Evolutionary conservation across 106 monocot genomes (phyloP).

Genomic region (Phalaenopsis equestris): DNA sequence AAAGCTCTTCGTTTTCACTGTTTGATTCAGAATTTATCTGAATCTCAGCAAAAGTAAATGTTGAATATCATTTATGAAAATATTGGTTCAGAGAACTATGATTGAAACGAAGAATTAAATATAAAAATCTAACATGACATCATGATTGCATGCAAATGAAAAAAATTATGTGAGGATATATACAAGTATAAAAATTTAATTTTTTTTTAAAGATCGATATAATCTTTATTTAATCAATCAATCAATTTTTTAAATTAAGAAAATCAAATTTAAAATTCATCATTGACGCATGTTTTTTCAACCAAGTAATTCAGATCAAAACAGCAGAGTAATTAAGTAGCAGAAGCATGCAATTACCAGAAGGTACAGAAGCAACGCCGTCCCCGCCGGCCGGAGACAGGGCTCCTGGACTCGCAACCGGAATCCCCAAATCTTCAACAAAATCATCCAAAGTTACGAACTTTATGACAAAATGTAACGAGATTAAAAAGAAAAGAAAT

Average conservation of each 20-base stretch:
- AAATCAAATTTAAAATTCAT: too few relatives aligned
- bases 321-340: neutral
- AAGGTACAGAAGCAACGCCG: neutral
- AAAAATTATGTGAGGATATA: neutral
- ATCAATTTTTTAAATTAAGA: neutral
- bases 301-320: neutral
- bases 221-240: too few relatives aligned
- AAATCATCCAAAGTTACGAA: neutral
- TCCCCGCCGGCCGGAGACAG: neutral
- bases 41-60: neutral
- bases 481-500: neutral
- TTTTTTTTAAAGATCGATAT: neutral
- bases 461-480: neutral
- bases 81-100: neutral
- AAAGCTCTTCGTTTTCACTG: neutral
- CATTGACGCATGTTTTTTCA: neutral
- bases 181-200: too few relatives aligned
- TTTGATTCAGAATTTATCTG: neutral
- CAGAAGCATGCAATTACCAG: neutral
- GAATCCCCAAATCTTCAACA: slow-evolving; percentile 2
- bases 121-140: neutral
- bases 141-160: neutral
- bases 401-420: neutral
- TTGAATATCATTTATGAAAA: neutral
- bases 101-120: neutral